Conservation (phyloP, 1,139 yeast species). For the Blastobotrys indianensis region DNA sequence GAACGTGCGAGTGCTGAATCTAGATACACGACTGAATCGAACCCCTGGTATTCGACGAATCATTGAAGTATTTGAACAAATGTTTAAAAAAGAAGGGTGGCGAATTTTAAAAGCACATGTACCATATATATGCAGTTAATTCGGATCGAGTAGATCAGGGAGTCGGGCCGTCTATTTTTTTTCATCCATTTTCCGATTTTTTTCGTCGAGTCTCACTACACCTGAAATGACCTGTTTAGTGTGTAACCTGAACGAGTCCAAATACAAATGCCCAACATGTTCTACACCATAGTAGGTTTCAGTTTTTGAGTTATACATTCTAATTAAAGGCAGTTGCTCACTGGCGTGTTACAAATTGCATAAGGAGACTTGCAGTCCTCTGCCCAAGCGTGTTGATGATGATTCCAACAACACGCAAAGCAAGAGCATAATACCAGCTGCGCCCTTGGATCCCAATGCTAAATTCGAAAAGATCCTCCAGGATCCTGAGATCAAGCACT, state of each 20-base stretch:
- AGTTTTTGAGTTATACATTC: no score
- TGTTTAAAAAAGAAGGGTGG: no score
- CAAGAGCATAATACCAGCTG: no score
- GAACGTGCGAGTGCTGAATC: not conserved
- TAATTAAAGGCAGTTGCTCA: constrained; percentile 9
- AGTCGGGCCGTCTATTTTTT: not conserved
- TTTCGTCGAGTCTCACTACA: not conserved
- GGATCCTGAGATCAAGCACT: constrained; percentile 33
- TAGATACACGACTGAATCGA: no score
- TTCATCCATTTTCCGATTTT: not conserved
- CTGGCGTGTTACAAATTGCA: constrained; percentile 12
- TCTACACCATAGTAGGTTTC: constrained; percentile 32
- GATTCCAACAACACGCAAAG: no score
- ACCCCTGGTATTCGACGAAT: not conserved
- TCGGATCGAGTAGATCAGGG: not conserved
- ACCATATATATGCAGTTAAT: no score
- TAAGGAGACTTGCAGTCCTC: constrained; percentile 6
- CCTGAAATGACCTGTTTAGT: constrained; percentile 39
- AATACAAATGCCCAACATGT: constrained; percentile 62
- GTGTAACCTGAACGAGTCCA: constrained; percentile 39
- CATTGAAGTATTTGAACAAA: not conserved
- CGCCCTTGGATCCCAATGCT: not conserved
- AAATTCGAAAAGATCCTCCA: not conserved
- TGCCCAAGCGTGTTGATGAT: no score
- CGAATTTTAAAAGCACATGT: no score